Conservation (phyloP, 2,329 filamentous ascomycete species). For the Dryadomyces sulphureus region DNA sequence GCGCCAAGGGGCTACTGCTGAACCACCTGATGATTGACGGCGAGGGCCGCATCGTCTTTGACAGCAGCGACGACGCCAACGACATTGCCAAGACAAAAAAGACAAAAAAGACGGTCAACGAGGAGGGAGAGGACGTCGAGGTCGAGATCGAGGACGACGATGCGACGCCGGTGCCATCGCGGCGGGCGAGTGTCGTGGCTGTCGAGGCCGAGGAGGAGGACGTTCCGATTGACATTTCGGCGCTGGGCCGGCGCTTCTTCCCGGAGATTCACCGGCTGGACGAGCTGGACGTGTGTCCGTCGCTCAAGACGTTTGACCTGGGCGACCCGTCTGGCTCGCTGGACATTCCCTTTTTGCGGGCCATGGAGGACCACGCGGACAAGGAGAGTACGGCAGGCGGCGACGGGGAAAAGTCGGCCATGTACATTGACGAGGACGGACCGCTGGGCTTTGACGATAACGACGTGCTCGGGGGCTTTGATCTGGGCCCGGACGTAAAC, state of each 20-base stretch:
- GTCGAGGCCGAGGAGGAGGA: slow-evolving; percentile 31
- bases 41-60: slow-evolving; percentile 87
- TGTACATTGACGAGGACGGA: slow-evolving; percentile 79
- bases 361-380: slow-evolving; percentile 70
- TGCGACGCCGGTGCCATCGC: neutral
- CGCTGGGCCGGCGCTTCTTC: slow-evolving; percentile 70
- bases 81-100: slow-evolving; percentile 28
- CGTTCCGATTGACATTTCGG: slow-evolving; percentile 63
- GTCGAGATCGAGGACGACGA: slow-evolving; percentile 26
- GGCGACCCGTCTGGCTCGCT: slow-evolving; percentile 73
- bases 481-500: slow-evolving; percentile 55
- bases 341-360: slow-evolving; percentile 85
- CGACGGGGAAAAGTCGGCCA: slow-evolving; percentile 53
- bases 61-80: slow-evolving; percentile 79
- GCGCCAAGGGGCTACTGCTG: slow-evolving; percentile 83
- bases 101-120: slow-evolving; percentile 21
- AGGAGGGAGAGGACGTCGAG: slow-evolving; percentile 23
- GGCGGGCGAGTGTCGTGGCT: neutral
- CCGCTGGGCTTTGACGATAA: slow-evolving; percentile 70
- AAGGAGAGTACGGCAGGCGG: slow-evolving; percentile 44
- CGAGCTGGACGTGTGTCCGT: slow-evolving; percentile 84
- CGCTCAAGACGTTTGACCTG: slow-evolving; percentile 83
- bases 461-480: slow-evolving; percentile 59
- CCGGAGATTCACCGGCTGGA: slow-evolving; percentile 65
- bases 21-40: slow-evolving; percentile 96